These are phyloP conservation scores for Plasmodium vivax DNA, from an alignment of 169 alveolate genomes.

Conservation along the genomic window DNA sequence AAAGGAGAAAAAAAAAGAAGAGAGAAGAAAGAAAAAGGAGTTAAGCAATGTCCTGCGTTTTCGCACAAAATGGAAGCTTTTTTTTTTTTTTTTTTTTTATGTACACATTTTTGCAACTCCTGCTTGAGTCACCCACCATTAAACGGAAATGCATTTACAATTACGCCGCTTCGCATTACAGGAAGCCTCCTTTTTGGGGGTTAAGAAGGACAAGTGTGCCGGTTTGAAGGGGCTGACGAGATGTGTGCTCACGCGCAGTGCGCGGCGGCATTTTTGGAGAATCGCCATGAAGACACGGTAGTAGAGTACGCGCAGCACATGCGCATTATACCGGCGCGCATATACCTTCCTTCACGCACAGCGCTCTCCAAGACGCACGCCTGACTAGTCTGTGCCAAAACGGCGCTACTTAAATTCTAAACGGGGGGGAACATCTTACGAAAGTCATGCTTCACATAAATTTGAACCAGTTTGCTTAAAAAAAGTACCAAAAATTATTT, in stretches of 20 bases:
- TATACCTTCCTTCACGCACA: not conserved
- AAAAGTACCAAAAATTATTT: not conserved
- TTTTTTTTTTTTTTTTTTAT: not conserved
- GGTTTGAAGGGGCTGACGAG: not conserved
- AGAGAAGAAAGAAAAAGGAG: not conserved
- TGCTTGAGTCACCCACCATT: not conserved
- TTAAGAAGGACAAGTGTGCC: not conserved
- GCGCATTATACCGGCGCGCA: not conserved
- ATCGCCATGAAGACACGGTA: not conserved
- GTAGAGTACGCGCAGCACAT: not conserved
- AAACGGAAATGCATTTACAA: not conserved
- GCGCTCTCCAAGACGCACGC: not conserved
- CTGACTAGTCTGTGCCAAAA: not conserved
- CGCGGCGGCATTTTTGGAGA: not conserved
- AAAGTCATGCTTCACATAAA: not conserved
- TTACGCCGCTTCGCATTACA: not conserved
- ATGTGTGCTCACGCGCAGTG: not conserved
- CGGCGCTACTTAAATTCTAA: not conserved
- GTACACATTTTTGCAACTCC: constrained; percentile 1
- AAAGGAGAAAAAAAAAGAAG: not conserved
- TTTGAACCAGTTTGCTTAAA: not conserved
- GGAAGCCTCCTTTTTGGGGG: not conserved
- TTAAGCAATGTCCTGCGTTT: not conserved
- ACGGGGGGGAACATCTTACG: not conserved
- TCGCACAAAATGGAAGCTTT: not conserved